These are phyloP conservation scores for Yarrowia phangngaensis DNA, from an alignment of 805 yeast species.

Conservation along the genomic window DNA sequence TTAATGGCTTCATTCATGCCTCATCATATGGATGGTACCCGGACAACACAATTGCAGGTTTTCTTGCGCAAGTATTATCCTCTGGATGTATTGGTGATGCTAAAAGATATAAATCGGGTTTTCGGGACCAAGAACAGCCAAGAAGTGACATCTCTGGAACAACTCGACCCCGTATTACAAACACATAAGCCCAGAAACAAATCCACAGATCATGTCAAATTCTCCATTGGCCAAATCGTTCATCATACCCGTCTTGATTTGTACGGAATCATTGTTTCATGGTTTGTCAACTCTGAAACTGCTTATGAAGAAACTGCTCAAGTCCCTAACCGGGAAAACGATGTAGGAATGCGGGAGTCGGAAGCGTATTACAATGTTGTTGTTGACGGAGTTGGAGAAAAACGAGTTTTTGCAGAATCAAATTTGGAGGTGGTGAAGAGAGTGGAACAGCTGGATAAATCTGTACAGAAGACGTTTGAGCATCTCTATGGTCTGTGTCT, in stretches of 20 bases:
- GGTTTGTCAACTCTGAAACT: constrained; percentile 16
- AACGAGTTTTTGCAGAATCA: constrained; percentile 17
- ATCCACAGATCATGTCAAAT: background rate
- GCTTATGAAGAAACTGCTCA: constrained; percentile 17
- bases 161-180: constrained; percentile 4
- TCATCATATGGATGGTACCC: constrained; percentile 1
- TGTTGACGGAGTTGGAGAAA: constrained; percentile 20
- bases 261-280: constrained; percentile 9
- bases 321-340: constrained; percentile 12
- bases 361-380: constrained; percentile 23
- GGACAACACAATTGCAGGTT: constrained; percentile 7
- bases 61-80: constrained; percentile 12
- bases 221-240: constrained; percentile 3
- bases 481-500: constrained; percentile 11
- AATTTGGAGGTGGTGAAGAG: constrained; percentile 3
- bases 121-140: background rate
- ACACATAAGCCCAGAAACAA: background rate
- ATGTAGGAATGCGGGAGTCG: constrained; percentile 14
- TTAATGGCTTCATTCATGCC: constrained; percentile 19
- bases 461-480: background rate
- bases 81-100: constrained; percentile 17
- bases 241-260: constrained; percentile 5
- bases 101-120: constrained; percentile 16
- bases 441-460: no score
- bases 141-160: constrained; percentile 2